Evolutionary conservation across 305 asterid genomes (phyloP).

Genomic region (Petunia hybrid): DNA sequence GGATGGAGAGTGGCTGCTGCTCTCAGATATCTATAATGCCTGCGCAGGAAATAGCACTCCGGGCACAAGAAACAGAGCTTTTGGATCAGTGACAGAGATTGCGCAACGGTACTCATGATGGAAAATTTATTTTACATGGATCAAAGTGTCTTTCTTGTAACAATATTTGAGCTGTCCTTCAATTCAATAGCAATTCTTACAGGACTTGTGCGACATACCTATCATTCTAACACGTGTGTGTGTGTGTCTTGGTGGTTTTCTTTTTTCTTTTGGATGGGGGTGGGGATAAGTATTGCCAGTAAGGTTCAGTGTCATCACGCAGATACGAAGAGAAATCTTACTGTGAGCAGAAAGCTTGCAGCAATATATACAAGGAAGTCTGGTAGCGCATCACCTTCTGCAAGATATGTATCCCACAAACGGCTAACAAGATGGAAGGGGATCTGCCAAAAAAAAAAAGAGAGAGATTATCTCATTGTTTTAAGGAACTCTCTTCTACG

Average conservation of each 20-base stretch:
- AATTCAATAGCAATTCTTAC: not conserved
- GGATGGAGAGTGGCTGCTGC: slow-evolving; percentile 11
- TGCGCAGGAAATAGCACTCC: not conserved
- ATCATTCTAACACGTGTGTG: not conserved
- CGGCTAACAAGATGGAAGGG: slow-evolving; percentile 89
- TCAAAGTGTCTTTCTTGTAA: not conserved
- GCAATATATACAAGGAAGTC: slow-evolving; percentile 91
- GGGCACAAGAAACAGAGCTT: not conserved
- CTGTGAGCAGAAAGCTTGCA: slow-evolving; percentile 94
- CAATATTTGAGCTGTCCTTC: not conserved
- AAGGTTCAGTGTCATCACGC: slow-evolving; percentile 16
- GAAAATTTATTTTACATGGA: not conserved
- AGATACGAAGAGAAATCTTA: slow-evolving; percentile 44
- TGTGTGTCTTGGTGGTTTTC: not conserved
- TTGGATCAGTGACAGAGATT: not conserved
- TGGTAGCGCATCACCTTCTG: slow-evolving; percentile 97
- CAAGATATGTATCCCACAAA: slow-evolving; percentile 98
- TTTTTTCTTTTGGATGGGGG: not conserved
- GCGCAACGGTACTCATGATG: not conserved
- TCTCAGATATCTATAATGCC: not conserved
- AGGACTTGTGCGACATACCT: not conserved
- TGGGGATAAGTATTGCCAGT: not conserved
- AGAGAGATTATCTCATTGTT: not conserved
- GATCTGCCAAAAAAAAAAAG: slow-evolving; percentile 50
- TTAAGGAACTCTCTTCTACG: slow-evolving; percentile 2